Evolutionary conservation across 805 yeast genomes (phyloP), one percentile per base, ranked within the genome.

Genomic region (Candida cerambycidarum): DNA sequence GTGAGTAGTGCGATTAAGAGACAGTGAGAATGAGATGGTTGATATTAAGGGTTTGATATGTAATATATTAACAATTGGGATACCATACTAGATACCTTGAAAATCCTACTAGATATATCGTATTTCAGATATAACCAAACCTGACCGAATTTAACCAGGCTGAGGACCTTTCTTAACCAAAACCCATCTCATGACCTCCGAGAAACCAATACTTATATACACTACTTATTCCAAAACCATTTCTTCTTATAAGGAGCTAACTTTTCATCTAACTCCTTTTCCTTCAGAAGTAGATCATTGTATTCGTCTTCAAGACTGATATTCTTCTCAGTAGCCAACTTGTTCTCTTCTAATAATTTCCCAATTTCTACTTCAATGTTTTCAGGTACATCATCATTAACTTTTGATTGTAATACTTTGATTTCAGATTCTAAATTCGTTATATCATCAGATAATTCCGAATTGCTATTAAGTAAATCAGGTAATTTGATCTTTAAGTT

Each of bases 401-500:
- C 45, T 44, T 78, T 69, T 31, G 63, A 52, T 34, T 71, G 71
- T 34, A 83, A 63, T 9, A 73, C 79, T 1, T 59, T 63, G 7
- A 67, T 57, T 27, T 63, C 63, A 2, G 36, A 24, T 34, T 56
- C 55, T 42, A 68, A 53, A 16, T 48, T 46, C 1, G 52, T 56
- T 30, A 83, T 75, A 41, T 71, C 76, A 1, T 60, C 57, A 19
- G 65, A 59, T 38, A 89, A 64, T 34, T 82, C 86, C 18, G 68
- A 74, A 47, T 87, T 86, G 30, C 88, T 95, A 53, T 87, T 92
- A 38, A 76, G 70, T 18, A 92, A 61, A 25, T 84, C 83, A 2
- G 95, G 96, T 18, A 85, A 71, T 41, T 72, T 76, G 31, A 90
- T 78, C 55, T 93, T 82, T 30, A 86, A 83, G 49, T 79, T 80